Conservation (phyloP, 352 stramenopile genomes). For the Globisporangium ultimum region DNA sequence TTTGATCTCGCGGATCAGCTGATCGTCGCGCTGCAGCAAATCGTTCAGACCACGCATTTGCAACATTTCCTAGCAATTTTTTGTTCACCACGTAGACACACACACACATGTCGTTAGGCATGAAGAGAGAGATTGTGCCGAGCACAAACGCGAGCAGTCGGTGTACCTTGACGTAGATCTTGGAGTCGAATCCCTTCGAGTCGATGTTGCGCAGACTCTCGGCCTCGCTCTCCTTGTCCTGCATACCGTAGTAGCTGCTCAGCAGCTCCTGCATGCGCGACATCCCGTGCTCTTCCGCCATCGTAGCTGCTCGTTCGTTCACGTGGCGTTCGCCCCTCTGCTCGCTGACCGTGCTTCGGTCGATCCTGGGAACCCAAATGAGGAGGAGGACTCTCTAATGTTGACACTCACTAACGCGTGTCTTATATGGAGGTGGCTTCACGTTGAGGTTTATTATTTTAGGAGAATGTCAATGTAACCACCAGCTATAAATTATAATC, state of each 20-base stretch:
- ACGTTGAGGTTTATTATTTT: background rate
- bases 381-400: background rate
- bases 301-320: background rate
- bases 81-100: background rate
- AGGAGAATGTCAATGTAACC: background rate
- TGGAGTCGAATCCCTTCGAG: constrained; percentile 59
- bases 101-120: background rate
- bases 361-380: background rate
- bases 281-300: constrained; percentile 55
- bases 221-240: constrained; percentile 67
- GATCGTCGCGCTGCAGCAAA: constrained; percentile 65
- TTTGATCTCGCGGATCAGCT: constrained; percentile 89
- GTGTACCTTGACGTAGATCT: constrained; percentile 71
- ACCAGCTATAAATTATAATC: background rate
- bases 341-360: background rate
- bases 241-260: constrained; percentile 85
- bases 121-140: too few species aligned
- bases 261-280: constrained; percentile 87
- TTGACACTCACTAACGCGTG: background rate
- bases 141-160: background rate
- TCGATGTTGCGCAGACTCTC: constrained; percentile 76
- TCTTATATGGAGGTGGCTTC: background rate
- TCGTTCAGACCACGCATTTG: constrained; percentile 61
- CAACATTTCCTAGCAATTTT: constrained; percentile 46
- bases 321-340: background rate